Conservation (phyloP, 352 stramenopile genomes). For the Globisporangium viniferum region DNA sequence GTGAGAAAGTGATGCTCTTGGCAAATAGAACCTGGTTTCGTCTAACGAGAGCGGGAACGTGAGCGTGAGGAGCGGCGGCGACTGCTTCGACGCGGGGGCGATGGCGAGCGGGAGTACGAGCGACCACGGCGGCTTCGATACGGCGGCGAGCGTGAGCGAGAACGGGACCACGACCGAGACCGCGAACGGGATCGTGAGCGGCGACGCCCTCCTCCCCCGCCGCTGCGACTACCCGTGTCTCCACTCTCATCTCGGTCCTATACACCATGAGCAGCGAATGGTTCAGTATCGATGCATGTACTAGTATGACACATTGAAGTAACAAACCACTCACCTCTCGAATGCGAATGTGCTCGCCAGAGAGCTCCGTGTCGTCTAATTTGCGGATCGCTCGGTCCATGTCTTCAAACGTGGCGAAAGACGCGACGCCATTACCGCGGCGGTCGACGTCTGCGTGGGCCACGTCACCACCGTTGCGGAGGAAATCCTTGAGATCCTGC, state of each 20-base stretch:
- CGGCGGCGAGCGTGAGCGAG: conserved; percentile 26
- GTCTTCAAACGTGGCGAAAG: conserved; percentile 60
- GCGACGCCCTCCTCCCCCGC: conserved; percentile 10
- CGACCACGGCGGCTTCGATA: conserved; percentile 26
- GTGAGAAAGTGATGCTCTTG: background rate
- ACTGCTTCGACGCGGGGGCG: conserved; percentile 9
- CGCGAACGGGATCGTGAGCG: conserved; percentile 19
- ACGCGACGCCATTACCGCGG: conserved; percentile 55
- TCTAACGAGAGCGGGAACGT: conserved; percentile 11
- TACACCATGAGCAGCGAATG: background rate
- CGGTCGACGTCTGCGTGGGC: conserved; percentile 66
- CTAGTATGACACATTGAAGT: no score
- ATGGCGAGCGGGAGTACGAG: conserved; percentile 28
- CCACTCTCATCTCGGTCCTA: conserved; percentile 14
- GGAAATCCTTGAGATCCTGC: conserved; percentile 69
- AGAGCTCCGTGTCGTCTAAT: conserved; percentile 43
- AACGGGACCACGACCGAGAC: conserved; percentile 29
- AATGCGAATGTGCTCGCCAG: conserved; percentile 46
- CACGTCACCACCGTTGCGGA: conserved; percentile 55
- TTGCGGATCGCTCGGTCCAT: conserved; percentile 53
- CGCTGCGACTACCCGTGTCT: background rate
- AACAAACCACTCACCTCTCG: conserved; percentile 22
- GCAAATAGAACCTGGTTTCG: background rate
- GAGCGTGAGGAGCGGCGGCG: conserved; percentile 13
- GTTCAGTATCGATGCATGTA: no score